Evolutionary conservation across 345 rosid species (phyloP).

Genomic region (Dimocarpus longan): DNA sequence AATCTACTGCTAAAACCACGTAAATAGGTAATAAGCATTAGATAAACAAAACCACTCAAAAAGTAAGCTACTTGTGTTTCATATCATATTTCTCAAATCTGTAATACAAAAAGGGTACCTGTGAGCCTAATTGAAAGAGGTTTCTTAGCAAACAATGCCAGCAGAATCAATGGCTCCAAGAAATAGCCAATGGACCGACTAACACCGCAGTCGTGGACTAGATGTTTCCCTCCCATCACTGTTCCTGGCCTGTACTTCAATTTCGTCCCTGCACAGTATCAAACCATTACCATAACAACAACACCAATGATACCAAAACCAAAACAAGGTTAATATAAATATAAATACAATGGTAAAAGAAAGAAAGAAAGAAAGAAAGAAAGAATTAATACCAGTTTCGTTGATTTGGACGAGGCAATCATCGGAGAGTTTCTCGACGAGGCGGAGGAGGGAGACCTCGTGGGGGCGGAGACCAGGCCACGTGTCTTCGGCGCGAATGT

Average conservation of each 20-base stretch:
- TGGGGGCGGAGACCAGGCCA: conserved; percentile 78
- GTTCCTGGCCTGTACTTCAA: conserved; percentile 82
- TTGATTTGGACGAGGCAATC: too few relatives aligned
- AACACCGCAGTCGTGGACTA: conserved; percentile 70
- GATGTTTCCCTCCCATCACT: conserved; percentile 75
- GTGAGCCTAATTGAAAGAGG: conserved; percentile 60
- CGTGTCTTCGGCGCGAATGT: conserved; percentile 63
- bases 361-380: too few relatives aligned
- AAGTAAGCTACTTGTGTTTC: not conserved
- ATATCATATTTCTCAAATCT: too few relatives aligned
- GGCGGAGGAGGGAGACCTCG: conserved; percentile 82
- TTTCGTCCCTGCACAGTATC: conserved; percentile 49
- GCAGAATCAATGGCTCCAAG: conserved; percentile 77
- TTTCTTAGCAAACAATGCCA: conserved; percentile 74
- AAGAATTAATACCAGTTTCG: too few relatives aligned
- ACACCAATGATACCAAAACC: not conserved
- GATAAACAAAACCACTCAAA: too few relatives aligned
- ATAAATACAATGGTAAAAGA: too few relatives aligned
- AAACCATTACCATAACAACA: not conserved
- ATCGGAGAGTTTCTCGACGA: conserved; percentile 42
- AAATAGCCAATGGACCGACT: conserved; percentile 83
- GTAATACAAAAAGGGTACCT: conserved; percentile 40
- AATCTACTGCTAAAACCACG: too few relatives aligned
- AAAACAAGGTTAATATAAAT: conserved; percentile 17
- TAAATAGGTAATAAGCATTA: too few relatives aligned